phyloP scores from a whole-genome alignment of 192 early-diverging fungal species.

The Coemansia biformis region DNA sequence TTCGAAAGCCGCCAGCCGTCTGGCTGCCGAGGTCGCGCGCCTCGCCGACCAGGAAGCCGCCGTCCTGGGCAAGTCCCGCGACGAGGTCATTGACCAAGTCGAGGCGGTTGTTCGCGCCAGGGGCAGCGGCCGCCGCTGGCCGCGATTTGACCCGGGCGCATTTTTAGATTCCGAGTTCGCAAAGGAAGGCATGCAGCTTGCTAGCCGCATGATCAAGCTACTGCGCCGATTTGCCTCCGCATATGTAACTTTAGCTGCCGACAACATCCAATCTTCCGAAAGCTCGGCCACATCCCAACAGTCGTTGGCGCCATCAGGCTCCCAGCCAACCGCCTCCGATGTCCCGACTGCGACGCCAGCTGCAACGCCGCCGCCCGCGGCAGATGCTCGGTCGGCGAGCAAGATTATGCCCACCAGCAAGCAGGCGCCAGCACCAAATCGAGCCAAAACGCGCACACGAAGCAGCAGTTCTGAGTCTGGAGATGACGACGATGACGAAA shows the following conservation, averaged over 20 bases:
- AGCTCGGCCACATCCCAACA: too few species aligned
- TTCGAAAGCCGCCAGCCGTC: background rate
- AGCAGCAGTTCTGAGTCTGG: conserved; percentile 2
- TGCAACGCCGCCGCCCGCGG: background rate
- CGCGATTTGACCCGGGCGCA: conserved; percentile 9
- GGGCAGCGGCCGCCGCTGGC: conserved; percentile 1
- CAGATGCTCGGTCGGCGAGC: background rate
- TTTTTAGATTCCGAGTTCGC: conserved; percentile 10
- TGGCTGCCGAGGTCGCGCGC: conserved; percentile 11
- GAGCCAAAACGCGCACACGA: conserved; percentile 3
- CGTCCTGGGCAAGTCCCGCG: conserved; percentile 7
- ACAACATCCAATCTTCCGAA: conserved; percentile 3
- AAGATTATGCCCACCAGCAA: background rate
- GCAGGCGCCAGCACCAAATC: background rate
- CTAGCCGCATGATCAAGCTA: conserved; percentile 26
- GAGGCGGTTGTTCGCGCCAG: conserved; percentile 22
- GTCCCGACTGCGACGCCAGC: background rate
- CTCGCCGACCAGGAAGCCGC: conserved; percentile 17
- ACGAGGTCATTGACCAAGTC: conserved; percentile 6
- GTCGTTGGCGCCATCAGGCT: background rate
- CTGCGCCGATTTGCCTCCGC: conserved; percentile 20
- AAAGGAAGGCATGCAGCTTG: conserved; percentile 21
- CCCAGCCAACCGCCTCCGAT: background rate
- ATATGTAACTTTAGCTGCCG: conserved; percentile 25
- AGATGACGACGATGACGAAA: conserved; percentile 5